Evolutionary conservation across 305 asterid species (phyloP), one percentile per base, ranked within the genome.

Genomic region (Coffea humblotiana): DNA sequence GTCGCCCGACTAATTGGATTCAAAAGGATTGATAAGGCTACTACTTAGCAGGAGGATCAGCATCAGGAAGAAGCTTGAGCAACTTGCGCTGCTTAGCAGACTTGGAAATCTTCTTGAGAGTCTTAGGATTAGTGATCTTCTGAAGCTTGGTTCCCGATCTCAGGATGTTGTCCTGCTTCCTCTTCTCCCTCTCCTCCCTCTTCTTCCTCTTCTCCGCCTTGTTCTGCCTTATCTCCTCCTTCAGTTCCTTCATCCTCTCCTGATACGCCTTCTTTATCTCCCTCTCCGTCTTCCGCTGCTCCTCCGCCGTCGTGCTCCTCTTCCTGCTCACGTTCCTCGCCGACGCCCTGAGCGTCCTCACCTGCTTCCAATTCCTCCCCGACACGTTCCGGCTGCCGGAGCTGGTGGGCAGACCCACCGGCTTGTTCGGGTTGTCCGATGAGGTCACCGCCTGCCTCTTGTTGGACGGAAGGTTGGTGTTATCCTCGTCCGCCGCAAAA

Each of bases 361-460:
- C 95, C 79, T 91, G 96, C 87, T 96, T 96, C 99, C 99, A 95
- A n/a, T 85, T 92, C 87, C 97, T 82, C 14, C 98, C 99, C 0
- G 98, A 94, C 27, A 92, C 93, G 51, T 78, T 91, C 14, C 54
- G 94, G 16, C 91, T 96, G 1, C 97, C 97, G 65, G 91, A 97
- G 91, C 94, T 93, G 0, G 94, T 92, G 52, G 96, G 91, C 67
- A 66, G 86, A 0, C 97, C 98, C 13, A 84, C 83, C 0, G 99
- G 43, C 43, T 37, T 37, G 43, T 37, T 5, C 5, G 43, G 43
- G 43, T 37, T 37, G 43, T 37, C 43, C 6, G 86, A 67, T 32
- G 96, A 93, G 32, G 89, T 74, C 4, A 87, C 81, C 14, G 97
- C 97, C 19, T 85, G 94, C 52, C 96, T 91, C 88, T 95, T 91